Percentiles rank a stretch among this genome's conserved stretches.
These are phyloP conservation scores for Babesia gibsoni DNA, from an alignment of 169 alveolate species.

Conservation along the genomic window DNA sequence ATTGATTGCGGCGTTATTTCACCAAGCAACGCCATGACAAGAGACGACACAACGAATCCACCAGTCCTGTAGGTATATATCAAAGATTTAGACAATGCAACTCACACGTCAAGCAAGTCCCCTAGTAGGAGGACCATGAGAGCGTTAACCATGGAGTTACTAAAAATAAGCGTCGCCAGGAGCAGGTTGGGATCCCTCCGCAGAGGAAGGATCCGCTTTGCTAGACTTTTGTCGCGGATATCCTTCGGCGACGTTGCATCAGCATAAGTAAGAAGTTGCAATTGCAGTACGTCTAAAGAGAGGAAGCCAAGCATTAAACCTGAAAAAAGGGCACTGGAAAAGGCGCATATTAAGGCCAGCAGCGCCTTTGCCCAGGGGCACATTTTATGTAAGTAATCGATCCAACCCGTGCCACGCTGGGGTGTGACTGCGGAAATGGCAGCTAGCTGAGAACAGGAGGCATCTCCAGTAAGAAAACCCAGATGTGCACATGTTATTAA, in stretches of 20 bases:
- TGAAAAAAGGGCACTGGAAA: constrained; percentile 75
- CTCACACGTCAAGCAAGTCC: constrained; percentile 72
- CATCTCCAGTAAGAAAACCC: too few species aligned
- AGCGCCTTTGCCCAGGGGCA: constrained; percentile 50
- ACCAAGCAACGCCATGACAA: constrained; percentile 80
- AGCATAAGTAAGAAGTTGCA: constrained; percentile 78
- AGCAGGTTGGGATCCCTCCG: constrained; percentile 82
- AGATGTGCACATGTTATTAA: too few species aligned
- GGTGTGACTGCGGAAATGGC: too few species aligned
- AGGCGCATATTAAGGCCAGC: constrained; percentile 56
- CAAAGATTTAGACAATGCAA: background rate
- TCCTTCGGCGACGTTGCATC: constrained; percentile 72
- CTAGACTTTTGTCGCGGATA: constrained; percentile 69
- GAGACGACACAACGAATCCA: constrained; percentile 80
- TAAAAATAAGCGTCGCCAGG: constrained; percentile 79
- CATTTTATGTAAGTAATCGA: too few species aligned
- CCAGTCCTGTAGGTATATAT: constrained; percentile 47
- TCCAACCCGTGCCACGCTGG: too few species aligned
- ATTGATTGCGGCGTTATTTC: constrained; percentile 87
- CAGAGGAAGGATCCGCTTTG: constrained; percentile 81
- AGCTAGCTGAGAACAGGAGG: too few species aligned
- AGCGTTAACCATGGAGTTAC: constrained; percentile 85
- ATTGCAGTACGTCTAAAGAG: constrained; percentile 81
- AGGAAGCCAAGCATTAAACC: constrained; percentile 86
- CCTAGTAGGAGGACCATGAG: constrained; percentile 82